Evolutionary conservation across 2,329 filamentous ascomycete genomes (phyloP), one percentile per base, ranked within the genome.

Genomic region (Chaetoscypha palmicola): DNA sequence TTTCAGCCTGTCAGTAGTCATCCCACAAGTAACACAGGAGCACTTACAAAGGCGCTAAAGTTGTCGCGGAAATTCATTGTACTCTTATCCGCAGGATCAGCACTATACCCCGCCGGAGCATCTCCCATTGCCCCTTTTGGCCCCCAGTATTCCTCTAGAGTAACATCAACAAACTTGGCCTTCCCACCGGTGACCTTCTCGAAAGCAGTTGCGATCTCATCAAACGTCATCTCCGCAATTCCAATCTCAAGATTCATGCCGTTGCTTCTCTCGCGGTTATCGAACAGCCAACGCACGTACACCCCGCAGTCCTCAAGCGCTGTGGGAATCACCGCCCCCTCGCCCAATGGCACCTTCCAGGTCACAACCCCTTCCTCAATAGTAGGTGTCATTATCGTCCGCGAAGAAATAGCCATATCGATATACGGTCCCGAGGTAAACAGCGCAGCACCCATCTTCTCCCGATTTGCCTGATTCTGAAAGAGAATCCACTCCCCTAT

Each of bases 211-310:
- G 66, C 67, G 22, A 71, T 55, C 5, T 70, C 68, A 0, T 47
- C 45, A 37, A 67, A 69, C 14, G 52, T 48, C 35, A 72, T 58
- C 28, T 68, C 62, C 2, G 61, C 68, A 43, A 72, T 66, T 1
- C 66, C 63, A 1, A 70, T 65, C 30, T 68, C 59, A 7, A 74
- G 65, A 41, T 73, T 62, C 55, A 72, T 54, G 0, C 71, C 70
- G 40, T 67, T 66, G 0, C 67, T 62, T 16, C 63, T 59, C 5
- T 64, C 59, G 0, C 62, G 61, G 50, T 73, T 56, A 46, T 74
- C 71, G 40, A 74, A 72, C 1, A 73, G 58, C 68, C 68, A 74
- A 14, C 67, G 62, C 11, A 65, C 68, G 49, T 72, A 73, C 26
- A 64, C 49, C 4, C 63, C 70, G 46, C 68, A 70, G 52, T 74